Conservation (phyloP, 129 eudicot genomes). For the Arctium minus region DNA sequence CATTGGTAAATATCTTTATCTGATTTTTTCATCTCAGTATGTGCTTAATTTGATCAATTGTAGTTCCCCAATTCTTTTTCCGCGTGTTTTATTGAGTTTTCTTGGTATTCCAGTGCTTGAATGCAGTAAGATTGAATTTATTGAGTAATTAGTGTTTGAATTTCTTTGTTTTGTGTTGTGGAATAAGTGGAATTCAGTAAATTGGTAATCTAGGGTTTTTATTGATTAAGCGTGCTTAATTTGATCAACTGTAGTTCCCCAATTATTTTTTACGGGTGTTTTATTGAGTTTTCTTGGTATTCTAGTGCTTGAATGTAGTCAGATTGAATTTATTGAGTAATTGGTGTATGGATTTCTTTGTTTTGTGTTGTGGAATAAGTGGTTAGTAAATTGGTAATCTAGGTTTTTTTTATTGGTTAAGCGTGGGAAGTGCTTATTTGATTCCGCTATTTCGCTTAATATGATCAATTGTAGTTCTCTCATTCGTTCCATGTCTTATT, state of each 20-base stretch:
- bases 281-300: neutral
- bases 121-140: neutral
- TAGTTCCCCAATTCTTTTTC: neutral
- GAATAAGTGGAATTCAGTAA: conserved; percentile 1
- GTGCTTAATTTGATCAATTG: neutral
- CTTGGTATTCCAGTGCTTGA: neutral
- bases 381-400: conserved; percentile 6
- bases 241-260: conserved; percentile 1
- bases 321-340: neutral
- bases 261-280: neutral
- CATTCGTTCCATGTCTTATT: neutral
- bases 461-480: neutral
- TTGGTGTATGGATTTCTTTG: neutral
- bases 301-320: neutral
- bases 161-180: neutral
- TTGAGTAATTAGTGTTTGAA: neutral
- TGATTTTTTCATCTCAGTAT: conserved; percentile 1
- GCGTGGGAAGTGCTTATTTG: neutral
- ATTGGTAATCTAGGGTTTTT: conserved; percentile 19
- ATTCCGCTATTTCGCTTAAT: neutral
- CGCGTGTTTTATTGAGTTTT: neutral
- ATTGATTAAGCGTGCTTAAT: neutral
- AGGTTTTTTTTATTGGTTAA: conserved; percentile 15
- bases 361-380: neutral
- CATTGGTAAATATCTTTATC: conserved; percentile 1